Evolutionary conservation across 1,284 basidiomycete species (phyloP), one percentile per base, ranked within the genome.

Genomic region (Pyrrhoderma noxium): DNA sequence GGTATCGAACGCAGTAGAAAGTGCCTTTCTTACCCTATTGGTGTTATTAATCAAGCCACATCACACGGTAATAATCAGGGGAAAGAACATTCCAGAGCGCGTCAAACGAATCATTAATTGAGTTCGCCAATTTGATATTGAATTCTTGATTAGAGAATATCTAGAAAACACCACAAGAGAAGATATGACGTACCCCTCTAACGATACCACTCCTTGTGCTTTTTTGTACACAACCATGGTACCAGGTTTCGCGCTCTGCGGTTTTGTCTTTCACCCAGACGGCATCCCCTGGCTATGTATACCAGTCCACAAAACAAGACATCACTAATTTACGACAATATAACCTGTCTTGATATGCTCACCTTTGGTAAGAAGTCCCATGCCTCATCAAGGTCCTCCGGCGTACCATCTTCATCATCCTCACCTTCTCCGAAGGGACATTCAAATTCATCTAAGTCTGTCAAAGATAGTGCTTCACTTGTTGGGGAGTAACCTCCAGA

Each of bases 251-350:
- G n/a, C 43, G 47, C 13, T 49, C 54, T 18, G 47, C 25, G 34
- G 38, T 45, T n/a, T 49, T 56, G 19, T 39, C 37, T 34, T 56
- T 52, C 18, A 56, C 54, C 54, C 54, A 56, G n/a, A 56, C 54
- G 27, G 49, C 21, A 23, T 56, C 50, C 7, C 54, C 54, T 25
- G 50, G n/a, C 54, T 31, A 31, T 31, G 27, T 56, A 27, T 8
- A 50, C n/a, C 34, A 46, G 31, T 11, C 22, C 7, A 43, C 16
- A 40, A 23, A 18, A 39, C 21, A 18, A 40, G 14, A 8, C 7
- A 49, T 18, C 23, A 16, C 22, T 25, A 34, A 37, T 41, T 3
- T 46, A n/a, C n/a, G n/a, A n/a, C n/a, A n/a, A n/a, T n/a, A n/a
- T n/a, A n/a, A n/a, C n/a, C n/a, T n/a, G n/a, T n/a, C n/a, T n/a